Evolutionary conservation across 768 basidiomycete species (phyloP).

Genomic region (Suillus subluteus): DNA sequence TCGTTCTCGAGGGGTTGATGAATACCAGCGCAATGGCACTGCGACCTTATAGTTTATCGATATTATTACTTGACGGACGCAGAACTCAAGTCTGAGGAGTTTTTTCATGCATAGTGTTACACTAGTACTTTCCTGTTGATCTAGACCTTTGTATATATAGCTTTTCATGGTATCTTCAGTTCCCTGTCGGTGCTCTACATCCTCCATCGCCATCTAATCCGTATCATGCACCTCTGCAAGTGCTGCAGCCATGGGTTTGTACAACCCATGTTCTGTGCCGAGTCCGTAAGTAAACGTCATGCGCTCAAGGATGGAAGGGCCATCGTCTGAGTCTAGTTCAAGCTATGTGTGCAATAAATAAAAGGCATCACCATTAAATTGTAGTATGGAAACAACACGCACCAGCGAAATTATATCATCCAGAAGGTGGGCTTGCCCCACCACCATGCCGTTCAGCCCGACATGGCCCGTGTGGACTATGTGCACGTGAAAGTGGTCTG

Average conservation of each 20-base stretch:
- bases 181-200: background rate
- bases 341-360: background rate
- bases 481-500: constrained; percentile 95
- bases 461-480: constrained; percentile 75
- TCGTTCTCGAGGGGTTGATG: background rate
- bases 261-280: constrained; percentile 81
- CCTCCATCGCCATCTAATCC: background rate
- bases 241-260: constrained; percentile 45
- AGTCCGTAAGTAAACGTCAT: constrained; percentile 84
- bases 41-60: background rate
- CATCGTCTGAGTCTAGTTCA: constrained; percentile 29
- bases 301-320: constrained; percentile 59
- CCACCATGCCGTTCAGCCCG: constrained; percentile 67
- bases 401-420: constrained; percentile 92
- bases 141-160: background rate
- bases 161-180: background rate
- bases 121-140: background rate
- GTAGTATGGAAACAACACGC: constrained; percentile 20
- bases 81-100: background rate
- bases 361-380: background rate
- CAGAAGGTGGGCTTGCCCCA: constrained; percentile 91
- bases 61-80: background rate
- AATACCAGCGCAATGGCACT: background rate
- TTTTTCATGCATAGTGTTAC: background rate
- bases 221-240: constrained; percentile 25